Percentiles rank a stretch among this genome's conserved stretches.
phyloP scores from a whole-genome alignment of 108 stramenopile genomes.

The Nitzschia sp. region DNA sequence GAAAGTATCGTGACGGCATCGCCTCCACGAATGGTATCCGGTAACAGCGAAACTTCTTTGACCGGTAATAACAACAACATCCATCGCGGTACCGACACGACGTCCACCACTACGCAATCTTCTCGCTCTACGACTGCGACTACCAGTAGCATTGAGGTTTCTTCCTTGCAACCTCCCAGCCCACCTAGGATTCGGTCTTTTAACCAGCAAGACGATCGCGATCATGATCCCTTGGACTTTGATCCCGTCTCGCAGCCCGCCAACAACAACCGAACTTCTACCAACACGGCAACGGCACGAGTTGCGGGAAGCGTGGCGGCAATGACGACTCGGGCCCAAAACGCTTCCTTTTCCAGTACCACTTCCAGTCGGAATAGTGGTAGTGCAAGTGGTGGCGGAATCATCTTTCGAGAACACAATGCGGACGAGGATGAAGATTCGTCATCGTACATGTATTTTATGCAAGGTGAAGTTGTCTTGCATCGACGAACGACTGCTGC shows the following conservation, averaged over 20 bases:
- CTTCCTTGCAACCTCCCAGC: background rate
- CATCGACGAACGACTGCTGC: conserved; percentile 23
- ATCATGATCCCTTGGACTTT: background rate
- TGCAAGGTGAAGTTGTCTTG: conserved; percentile 55
- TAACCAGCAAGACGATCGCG: background rate
- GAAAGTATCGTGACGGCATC: background rate
- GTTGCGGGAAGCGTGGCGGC: background rate
- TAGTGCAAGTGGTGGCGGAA: background rate
- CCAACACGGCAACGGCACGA: too few relatives aligned
- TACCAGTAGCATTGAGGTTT: background rate
- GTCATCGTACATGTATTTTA: conserved; percentile 41
- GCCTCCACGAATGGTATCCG: too few relatives aligned
- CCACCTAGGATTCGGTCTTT: background rate
- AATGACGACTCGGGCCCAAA: background rate
- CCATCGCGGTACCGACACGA: too few relatives aligned
- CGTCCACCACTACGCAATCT: background rate
- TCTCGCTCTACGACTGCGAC: background rate
- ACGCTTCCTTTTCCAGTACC: background rate
- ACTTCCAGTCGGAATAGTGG: conserved; percentile 6
- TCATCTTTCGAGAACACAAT: background rate
- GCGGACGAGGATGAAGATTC: conserved; percentile 19
- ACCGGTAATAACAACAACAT: too few relatives aligned
- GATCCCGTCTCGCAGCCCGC: background rate
- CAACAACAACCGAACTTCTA: background rate
- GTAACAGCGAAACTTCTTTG: too few relatives aligned